These are phyloP conservation scores for Arctium lappa DNA, from an alignment of 129 eudicot genomes.

Conservation along the genomic window DNA sequence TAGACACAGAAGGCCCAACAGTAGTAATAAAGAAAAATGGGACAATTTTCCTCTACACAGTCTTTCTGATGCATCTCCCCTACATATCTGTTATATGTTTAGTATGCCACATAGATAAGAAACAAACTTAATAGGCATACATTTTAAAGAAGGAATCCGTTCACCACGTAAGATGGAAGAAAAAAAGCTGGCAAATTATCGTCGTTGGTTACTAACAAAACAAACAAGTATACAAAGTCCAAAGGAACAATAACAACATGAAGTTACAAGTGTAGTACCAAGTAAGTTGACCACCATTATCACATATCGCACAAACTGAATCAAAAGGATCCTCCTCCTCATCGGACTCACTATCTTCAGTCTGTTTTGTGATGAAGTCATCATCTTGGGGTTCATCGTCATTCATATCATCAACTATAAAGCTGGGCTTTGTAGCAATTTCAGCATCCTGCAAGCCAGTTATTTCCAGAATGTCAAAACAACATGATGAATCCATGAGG, in stretches of 20 bases:
- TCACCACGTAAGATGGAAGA: neutral
- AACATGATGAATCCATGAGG: conserved; percentile 7
- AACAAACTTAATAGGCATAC: neutral
- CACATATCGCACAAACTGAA: conserved; percentile 83
- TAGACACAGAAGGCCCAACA: neutral
- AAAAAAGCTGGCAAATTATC: neutral
- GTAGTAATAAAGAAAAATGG: too few species aligned
- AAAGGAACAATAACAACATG: neutral
- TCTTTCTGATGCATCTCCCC: neutral
- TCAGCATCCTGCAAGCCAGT: conserved; percentile 40
- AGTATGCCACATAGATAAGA: neutral
- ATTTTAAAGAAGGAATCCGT: neutral
- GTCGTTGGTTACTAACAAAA: neutral
- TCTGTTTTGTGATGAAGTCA: conserved; percentile 26
- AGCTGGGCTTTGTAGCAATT: conserved; percentile 31
- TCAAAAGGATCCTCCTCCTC: conserved; percentile 62
- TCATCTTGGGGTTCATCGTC: conserved; percentile 45
- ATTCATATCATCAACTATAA: conserved; percentile 47
- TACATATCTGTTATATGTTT: neutral
- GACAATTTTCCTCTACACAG: neutral
- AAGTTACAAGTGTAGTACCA: conserved; percentile 36
- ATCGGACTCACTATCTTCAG: conserved; percentile 48
- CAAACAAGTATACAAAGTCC: neutral
- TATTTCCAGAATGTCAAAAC: conserved; percentile 13
- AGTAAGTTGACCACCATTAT: conserved; percentile 63